Evolutionary conservation across 2,329 filamentous ascomycete species (phyloP), one percentile per base, ranked within the genome.

Genomic region (Acrocalymma vagum): DNA sequence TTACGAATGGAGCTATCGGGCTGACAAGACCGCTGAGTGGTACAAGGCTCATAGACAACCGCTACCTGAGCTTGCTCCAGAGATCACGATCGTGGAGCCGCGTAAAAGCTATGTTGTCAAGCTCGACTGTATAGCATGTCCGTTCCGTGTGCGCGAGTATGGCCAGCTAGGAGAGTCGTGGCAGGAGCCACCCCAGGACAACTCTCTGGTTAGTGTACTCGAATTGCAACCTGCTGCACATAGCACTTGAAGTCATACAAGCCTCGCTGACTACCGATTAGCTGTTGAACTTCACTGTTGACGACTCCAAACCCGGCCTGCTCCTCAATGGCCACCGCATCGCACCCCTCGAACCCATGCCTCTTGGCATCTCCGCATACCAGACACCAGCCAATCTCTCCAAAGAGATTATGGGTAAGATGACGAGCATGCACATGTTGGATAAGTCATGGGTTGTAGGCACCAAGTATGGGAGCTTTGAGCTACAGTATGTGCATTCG

Each of bases 81-180:
- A 40, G 10, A 34, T 65, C 25, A 58, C 53, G 2, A 46, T 49
- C 8, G 38, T 58, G 10, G 43, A 56, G 17, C 20, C 30, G 10
- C 52, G 59, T 23, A 58, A 52, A 24, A 58, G 47, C 25, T 66
- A 62, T 33, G 32, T 58, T 4, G 59, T 63, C 20, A 63, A 66
- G 39, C 35, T 65, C 13, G 59, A 58, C 9, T 67, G 62, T 29
- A 20, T 54, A 0, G 59, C 46, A 5, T 67, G 61, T 42, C 60
- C 61, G 8, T 60, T 62, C 38, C 46, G 45, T 2, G 42, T 53
- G 8, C 42, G 50, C 15, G 30, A 45, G 9, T 16, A 40, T 4
- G n/a, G 34, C 7, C 20, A 43, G 30, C 28, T 36, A 5, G 23
- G 24, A 4, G 46, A 53, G 40, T 27, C 34, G 21, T 61, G 54